A percentile compares a stretch with the other conserved stretches of the same genome.
These are phyloP conservation scores for Penicillium canescens DNA, from an alignment of 495 filamentous ascomycete species.

Conservation along the genomic window DNA sequence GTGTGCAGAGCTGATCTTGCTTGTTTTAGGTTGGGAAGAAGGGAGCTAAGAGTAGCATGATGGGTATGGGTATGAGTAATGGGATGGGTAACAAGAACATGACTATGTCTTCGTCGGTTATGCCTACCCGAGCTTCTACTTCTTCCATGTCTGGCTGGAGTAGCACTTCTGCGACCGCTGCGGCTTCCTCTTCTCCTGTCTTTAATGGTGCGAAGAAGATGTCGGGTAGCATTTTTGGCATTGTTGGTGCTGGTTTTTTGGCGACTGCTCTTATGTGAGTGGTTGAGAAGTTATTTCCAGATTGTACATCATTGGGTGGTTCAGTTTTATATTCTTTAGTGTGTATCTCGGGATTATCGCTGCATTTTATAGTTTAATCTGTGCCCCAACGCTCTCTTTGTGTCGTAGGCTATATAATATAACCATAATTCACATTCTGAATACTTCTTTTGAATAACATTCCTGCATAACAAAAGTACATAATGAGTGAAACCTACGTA, in stretches of 20 bases:
- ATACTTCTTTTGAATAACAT: no score
- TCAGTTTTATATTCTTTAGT: no score
- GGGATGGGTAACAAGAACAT: neutral
- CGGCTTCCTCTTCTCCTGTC: conserved; percentile 8
- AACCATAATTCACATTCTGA: no score
- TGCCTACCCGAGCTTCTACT: conserved; percentile 5
- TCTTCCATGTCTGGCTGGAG: conserved; percentile 2
- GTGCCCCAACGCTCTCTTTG: no score
- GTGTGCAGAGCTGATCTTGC: conserved; percentile 7
- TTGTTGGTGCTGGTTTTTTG: conserved; percentile 1
- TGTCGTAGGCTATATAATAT: no score
- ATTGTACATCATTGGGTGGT: no score
- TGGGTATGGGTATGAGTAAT: conserved; percentile 1
- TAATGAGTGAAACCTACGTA: no score
- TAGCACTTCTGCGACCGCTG: no score
- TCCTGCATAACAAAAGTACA: no score
- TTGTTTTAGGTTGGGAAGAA: conserved; percentile 12
- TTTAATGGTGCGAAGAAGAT: conserved; percentile 1
- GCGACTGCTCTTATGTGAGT: conserved; percentile 6
- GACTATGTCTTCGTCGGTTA: conserved; percentile 6
- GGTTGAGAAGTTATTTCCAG: neutral
- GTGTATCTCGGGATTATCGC: no score
- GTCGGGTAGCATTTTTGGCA: conserved; percentile 1
- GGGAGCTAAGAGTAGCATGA: conserved; percentile 2
- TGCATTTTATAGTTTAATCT: no score